Evolutionary conservation across 306 rosid genomes (phyloP).

Genomic region (Albizia julibrissin): DNA sequence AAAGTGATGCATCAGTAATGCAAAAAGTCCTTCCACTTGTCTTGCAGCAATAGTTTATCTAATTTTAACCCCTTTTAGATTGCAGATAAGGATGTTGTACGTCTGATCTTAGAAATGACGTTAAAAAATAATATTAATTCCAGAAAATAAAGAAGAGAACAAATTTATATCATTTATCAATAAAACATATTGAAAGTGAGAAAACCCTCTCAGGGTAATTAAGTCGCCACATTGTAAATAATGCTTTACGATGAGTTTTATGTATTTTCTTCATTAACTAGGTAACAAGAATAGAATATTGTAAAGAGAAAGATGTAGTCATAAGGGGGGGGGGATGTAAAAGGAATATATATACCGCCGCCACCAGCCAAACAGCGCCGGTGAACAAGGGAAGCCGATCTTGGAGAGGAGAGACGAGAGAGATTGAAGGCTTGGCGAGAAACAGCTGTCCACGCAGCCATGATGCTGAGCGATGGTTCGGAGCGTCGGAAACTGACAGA

Average conservation of each 20-base stretch:
- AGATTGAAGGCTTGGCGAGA: constrained; percentile 45
- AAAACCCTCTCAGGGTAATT: background rate
- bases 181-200: background rate
- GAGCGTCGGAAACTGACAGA: background rate
- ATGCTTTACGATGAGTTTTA: background rate
- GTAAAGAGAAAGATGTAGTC: background rate
- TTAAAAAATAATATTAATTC: background rate
- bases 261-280: background rate
- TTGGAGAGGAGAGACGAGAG: constrained; percentile 42
- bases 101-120: background rate
- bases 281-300: background rate
- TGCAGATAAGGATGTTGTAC: background rate
- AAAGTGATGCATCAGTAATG: constrained; percentile 6
- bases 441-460: constrained; percentile 52
- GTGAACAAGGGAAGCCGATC: constrained; percentile 43
- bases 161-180: background rate
- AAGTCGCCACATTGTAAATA: background rate
- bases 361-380: constrained; percentile 54
- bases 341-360: constrained; percentile 34
- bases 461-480: constrained; percentile 31
- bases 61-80: background rate
- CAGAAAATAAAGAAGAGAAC: background rate
- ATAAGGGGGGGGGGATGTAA: background rate
- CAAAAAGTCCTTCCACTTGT: background rate
- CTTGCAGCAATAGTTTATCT: background rate